phyloP scores from a whole-genome alignment of 139 green algal genomes.

The Chlorella sp. region DNA sequence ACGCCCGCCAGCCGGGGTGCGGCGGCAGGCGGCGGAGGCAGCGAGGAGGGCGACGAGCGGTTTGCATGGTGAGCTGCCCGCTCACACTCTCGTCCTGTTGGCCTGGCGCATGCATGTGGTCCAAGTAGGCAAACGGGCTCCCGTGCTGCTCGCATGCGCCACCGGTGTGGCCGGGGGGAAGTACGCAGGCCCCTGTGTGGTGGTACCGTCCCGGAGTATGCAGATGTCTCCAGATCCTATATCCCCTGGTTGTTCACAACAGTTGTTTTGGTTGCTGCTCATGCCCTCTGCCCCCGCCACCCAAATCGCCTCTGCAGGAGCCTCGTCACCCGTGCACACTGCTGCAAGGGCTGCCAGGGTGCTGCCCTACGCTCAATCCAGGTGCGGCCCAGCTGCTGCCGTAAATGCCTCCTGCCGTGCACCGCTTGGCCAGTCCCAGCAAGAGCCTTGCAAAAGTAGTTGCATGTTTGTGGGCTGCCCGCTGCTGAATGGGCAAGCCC shows the following conservation, averaged over 20 bases:
- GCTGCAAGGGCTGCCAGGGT: slow-evolving; percentile 61
- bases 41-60: background rate
- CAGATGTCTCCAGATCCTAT: background rate
- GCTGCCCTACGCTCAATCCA: slow-evolving; percentile 65
- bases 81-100: too few species aligned
- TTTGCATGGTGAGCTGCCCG: background rate
- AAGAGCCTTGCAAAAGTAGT: background rate
- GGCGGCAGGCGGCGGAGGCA: background rate
- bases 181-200: background rate
- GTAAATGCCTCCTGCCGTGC: too few species aligned
- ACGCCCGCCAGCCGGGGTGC: background rate
- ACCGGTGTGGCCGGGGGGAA: background rate
- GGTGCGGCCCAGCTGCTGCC: background rate
- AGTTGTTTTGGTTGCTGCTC: background rate
- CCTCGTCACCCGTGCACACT: slow-evolving; percentile 47
- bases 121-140: too few species aligned
- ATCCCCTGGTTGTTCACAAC: background rate
- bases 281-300: background rate
- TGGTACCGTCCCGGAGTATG: background rate
- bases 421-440: too few species aligned
- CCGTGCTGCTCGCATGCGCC: too few species aligned
- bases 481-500: background rate
- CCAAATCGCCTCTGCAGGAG: slow-evolving; percentile 19
- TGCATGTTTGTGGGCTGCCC: background rate
- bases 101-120: too few species aligned